Percentiles rank a stretch among this genome's conserved stretches.
phyloP scores from a whole-genome alignment of 1,139 yeast genomes.

The Geotrichum reessii region DNA sequence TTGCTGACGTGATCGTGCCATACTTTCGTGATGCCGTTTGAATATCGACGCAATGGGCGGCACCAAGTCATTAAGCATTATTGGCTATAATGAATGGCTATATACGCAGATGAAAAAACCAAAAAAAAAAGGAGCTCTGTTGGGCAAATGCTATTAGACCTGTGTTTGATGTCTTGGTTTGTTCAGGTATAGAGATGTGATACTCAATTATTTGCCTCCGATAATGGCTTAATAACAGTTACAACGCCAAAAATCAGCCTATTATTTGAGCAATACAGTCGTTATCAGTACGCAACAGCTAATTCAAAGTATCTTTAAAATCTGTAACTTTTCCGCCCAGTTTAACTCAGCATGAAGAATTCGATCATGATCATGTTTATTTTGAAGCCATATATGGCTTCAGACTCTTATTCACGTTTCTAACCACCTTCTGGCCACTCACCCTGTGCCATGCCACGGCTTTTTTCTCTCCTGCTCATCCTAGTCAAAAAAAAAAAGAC shows the following conservation, averaged over 20 bases:
- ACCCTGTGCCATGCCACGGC: neutral
- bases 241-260: too few relatives aligned
- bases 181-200: neutral
- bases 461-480: too few relatives aligned
- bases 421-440: neutral
- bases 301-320: too few relatives aligned
- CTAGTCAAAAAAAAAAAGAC: too few relatives aligned
- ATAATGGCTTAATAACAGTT: too few relatives aligned
- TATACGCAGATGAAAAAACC: neutral
- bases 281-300: neutral
- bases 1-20: constrained; percentile 5
- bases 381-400: neutral
- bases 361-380: too few relatives aligned
- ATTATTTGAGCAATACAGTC: neutral
- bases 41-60: neutral
- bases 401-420: neutral
- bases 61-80: neutral
- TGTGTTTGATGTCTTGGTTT: neutral
- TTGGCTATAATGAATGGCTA: neutral
- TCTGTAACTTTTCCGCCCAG: too few relatives aligned
- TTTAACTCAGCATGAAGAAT: too few relatives aligned
- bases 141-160: neutral
- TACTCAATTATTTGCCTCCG: too few relatives aligned
- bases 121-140: neutral
- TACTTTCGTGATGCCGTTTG: neutral